These are phyloP conservation scores for Mycosphaerella sp. DNA, from an alignment of 2,329 filamentous ascomycete species.

Conservation along the genomic window DNA sequence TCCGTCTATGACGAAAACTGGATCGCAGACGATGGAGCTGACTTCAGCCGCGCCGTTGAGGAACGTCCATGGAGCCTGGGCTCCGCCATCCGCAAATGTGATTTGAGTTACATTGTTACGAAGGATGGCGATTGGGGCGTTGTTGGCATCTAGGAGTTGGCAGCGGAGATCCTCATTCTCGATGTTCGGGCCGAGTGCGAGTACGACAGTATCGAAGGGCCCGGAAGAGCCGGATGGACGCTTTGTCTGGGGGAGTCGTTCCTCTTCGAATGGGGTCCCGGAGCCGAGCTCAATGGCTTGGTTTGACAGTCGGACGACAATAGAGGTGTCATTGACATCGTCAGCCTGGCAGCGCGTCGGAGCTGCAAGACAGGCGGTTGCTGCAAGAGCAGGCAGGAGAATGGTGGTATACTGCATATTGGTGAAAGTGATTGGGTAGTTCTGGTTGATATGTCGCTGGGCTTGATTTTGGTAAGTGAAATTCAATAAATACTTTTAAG, in stretches of 20 bases:
- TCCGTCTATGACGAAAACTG: slow-evolving; percentile 6
- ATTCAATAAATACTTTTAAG: no score
- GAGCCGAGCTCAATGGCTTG: slow-evolving; percentile 5
- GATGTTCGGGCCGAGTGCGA: slow-evolving; percentile 12
- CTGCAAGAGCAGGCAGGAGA: slow-evolving; percentile 11
- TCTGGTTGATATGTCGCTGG: no score
- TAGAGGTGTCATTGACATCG: slow-evolving; percentile 10
- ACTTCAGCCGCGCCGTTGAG: slow-evolving; percentile 7
- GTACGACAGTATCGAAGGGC: slow-evolving; percentile 11
- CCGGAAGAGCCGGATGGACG: slow-evolving; percentile 10
- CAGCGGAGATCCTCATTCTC: slow-evolving; percentile 15
- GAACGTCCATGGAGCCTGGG: slow-evolving; percentile 11
- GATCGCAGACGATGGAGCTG: slow-evolving; percentile 15
- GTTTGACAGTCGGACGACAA: slow-evolving; percentile 12
- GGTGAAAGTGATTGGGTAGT: slow-evolving; percentile 1
- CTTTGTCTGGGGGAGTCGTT: slow-evolving; percentile 4
- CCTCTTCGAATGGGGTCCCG: slow-evolving; percentile 13
- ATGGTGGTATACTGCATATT: slow-evolving; percentile 21
- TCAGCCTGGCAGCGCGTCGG: slow-evolving; percentile 4
- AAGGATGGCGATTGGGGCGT: slow-evolving; percentile 11
- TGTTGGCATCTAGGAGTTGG: slow-evolving; percentile 12
- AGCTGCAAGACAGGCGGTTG: slow-evolving; percentile 11
- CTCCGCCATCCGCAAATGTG: slow-evolving; percentile 16
- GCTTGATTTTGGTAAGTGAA: no score
- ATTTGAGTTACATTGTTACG: slow-evolving; percentile 12